Evolutionary conservation across 2,329 filamentous ascomycete genomes (phyloP), one percentile per base, ranked within the genome.

Genomic region (Neoarthrinium moseri): DNA sequence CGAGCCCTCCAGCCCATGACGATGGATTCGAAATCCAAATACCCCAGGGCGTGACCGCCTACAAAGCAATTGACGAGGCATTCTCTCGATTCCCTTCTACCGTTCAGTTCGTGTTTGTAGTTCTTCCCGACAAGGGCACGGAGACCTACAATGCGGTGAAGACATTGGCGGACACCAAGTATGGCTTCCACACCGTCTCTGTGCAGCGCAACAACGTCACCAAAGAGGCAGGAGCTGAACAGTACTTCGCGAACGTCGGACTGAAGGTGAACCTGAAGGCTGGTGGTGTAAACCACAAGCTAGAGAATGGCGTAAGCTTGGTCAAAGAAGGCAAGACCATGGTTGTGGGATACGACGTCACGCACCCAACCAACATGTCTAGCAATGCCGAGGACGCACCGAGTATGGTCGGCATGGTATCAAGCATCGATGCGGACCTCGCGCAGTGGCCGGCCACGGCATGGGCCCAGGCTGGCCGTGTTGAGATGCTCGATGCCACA

Each of bases 331-430:
- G 43, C 15, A 78, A 80, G 50, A 89, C 85, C 0, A 89, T 90
- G 78, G 64, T 90, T 4, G 78, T 90, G 18, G 86, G 87, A 1
- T 77, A 88, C 20, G 86, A 90, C 57, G 86, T 91, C 0, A 89
- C 86, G 0, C 85, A 89, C 56, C 86, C 86, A 0, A 86, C 85
- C 0, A 85, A 86, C 0, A 23, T 44, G 21, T n/a, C 20, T 15
- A 81, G 80, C 0, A 86, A 83, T 1, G 59, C 72, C 0, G 60
- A 69, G 0, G 58, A 58, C 0, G 81, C 84, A 0, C 86, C 86
- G 1, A 88, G 83, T 58, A 74, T 89, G 27, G 83, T 85, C 2
- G 82, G 75, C 2, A 81, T 91, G 53, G 87, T 91, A 4, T 84
- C 86, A 3, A 87, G 77, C 10, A 62, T 81, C 2, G 82, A 89